These are phyloP conservation scores for Nothomitra cinnamomea DNA, from an alignment of 2,329 filamentous ascomycete genomes.

Conservation along the genomic window DNA sequence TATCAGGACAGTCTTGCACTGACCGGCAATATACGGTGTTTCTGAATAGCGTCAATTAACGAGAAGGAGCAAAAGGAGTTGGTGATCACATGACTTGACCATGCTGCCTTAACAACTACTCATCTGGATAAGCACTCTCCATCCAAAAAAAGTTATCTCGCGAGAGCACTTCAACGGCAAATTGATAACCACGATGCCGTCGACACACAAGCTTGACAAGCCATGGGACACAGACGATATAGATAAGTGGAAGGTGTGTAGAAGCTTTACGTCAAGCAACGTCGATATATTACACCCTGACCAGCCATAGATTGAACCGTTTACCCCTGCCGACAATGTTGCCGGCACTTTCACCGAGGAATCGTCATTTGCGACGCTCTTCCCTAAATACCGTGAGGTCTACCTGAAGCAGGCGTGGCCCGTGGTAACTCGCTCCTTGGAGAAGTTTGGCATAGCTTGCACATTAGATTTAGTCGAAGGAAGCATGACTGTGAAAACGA, in stretches of 20 bases:
- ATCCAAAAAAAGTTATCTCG: too few relatives aligned
- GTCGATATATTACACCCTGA: background rate
- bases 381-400: slow-evolving; percentile 91
- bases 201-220: slow-evolving; percentile 77
- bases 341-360: slow-evolving; percentile 83
- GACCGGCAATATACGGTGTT: too few relatives aligned
- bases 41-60: too few relatives aligned
- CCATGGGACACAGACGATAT: slow-evolving; percentile 95
- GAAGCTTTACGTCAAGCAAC: background rate
- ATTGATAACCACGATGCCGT: slow-evolving; percentile 46
- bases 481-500: slow-evolving; percentile 93
- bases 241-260: slow-evolving; percentile 73
- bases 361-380: slow-evolving; percentile 72
- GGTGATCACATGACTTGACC: too few relatives aligned
- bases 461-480: slow-evolving; percentile 89
- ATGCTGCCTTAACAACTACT: too few relatives aligned
- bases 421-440: slow-evolving; percentile 68
- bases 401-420: slow-evolving; percentile 92
- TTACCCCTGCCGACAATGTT: slow-evolving; percentile 70
- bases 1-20: too few relatives aligned
- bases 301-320: slow-evolving; percentile 48
- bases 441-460: slow-evolving; percentile 77
- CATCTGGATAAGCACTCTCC: too few relatives aligned
- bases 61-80: too few relatives aligned
- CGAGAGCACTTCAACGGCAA: too few relatives aligned